Percentiles rank a stretch among this genome's conserved stretches.
phyloP scores from a whole-genome alignment of 1,284 basidiomycete species.

The Quambalaria eucalypti region DNA sequence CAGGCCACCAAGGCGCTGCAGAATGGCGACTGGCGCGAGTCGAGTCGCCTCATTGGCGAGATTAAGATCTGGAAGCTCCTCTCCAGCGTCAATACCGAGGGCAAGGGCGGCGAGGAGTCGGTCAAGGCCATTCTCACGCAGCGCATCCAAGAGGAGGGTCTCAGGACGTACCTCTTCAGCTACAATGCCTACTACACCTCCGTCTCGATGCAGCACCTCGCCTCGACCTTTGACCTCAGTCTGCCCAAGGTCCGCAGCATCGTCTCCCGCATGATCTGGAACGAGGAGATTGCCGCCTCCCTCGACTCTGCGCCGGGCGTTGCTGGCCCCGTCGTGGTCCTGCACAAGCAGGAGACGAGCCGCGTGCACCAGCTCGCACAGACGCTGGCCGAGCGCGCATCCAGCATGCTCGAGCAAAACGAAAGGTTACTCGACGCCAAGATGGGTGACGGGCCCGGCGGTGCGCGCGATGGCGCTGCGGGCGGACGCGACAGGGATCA shows the following conservation, averaged over 20 bases:
- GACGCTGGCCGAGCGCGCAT: slow-evolving; percentile 73
- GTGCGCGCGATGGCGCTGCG: slow-evolving; percentile 9
- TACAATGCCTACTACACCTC: slow-evolving; percentile 90
- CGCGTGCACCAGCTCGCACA: slow-evolving; percentile 43
- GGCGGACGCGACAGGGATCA: slow-evolving; percentile 20
- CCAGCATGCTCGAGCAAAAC: slow-evolving; percentile 81
- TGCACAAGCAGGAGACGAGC: slow-evolving; percentile 78
- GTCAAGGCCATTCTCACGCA: slow-evolving; percentile 90
- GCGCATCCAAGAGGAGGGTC: slow-evolving; percentile 96
- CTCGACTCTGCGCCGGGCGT: slow-evolving; percentile 73
- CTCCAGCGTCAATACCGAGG: slow-evolving; percentile 53
- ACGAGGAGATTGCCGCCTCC: slow-evolving; percentile 84
- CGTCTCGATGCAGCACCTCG: slow-evolving; percentile 74
- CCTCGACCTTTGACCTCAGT: slow-evolving; percentile 76
- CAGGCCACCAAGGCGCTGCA: slow-evolving; percentile 95
- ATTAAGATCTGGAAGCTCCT: slow-evolving; percentile 98
- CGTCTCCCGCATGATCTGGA: slow-evolving; percentile 98
- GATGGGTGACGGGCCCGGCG: slow-evolving; percentile 54
- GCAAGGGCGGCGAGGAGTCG: slow-evolving; percentile 54
- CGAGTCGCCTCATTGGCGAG: slow-evolving; percentile 79
- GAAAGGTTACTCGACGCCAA: slow-evolving; percentile 88
- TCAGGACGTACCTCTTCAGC: slow-evolving; percentile 96
- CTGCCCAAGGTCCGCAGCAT: slow-evolving; percentile 75
- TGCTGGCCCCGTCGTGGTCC: slow-evolving; percentile 56
- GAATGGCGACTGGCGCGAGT: slow-evolving; percentile 92